These are phyloP conservation scores for Psilocybe mexicana DNA, from an alignment of 1,284 basidiomycete genomes.

Conservation along the genomic window DNA sequence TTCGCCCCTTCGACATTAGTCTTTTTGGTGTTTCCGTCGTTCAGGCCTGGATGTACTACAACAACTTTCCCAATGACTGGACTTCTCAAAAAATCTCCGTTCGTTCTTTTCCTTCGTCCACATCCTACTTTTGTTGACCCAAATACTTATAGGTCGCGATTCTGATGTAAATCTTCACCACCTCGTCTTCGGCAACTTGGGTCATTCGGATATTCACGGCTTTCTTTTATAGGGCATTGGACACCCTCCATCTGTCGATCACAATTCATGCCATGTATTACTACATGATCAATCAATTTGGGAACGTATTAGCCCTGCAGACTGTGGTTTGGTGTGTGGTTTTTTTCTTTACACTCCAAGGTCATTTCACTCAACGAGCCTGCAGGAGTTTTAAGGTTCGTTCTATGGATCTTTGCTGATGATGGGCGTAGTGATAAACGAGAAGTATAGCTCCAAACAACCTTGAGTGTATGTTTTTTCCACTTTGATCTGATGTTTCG, in stretches of 20 bases:
- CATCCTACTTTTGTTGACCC: neutral
- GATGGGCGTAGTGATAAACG: neutral
- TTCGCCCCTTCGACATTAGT: neutral
- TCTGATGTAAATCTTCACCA: neutral
- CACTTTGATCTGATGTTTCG: neutral
- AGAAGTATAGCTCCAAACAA: conserved; percentile 23
- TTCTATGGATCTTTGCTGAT: neutral
- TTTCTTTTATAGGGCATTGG: neutral
- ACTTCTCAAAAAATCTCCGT: conserved; percentile 6
- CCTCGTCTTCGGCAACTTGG: neutral
- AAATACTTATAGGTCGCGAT: neutral
- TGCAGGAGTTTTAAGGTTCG: conserved; percentile 24
- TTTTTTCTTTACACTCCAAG: neutral
- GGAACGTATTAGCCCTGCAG: neutral
- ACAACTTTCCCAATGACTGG: conserved; percentile 5
- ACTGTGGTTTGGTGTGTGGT: conserved; percentile 30
- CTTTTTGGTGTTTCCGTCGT: conserved; percentile 3
- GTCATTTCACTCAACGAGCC: neutral
- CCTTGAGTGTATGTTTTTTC: conserved; percentile 21
- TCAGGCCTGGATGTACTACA: conserved; percentile 2
- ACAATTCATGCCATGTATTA: conserved; percentile 10
- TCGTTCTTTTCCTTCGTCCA: neutral
- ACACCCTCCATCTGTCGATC: conserved; percentile 9
- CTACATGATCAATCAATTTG: conserved; percentile 6
- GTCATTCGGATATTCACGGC: neutral